Base-by-base conservation (phyloP, 1,284 basidiomycete species). In the Sporisorium graminicola region DNA sequence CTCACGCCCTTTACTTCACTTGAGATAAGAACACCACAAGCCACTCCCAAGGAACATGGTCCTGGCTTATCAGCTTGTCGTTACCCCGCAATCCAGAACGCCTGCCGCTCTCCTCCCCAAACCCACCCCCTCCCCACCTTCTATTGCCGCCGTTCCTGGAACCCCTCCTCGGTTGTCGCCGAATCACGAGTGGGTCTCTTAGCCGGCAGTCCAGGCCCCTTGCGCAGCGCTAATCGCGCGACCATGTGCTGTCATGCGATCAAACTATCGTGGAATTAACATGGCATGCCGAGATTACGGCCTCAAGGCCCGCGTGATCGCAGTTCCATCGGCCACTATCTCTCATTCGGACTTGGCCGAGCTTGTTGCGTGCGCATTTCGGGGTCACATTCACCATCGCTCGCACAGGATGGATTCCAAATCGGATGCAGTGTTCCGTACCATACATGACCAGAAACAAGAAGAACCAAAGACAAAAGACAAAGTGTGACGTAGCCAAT, bases 61-160 rank as follows among this genome's bases (percentile, higher is more conserved):
- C 5, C 1, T 5, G 31, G 35, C 65, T 62, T 67, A 67, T 67
- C 65, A 43, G 31, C 31, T 3, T 3, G 50, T 68, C n/a, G n/a
- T 20, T 68, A 62, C 59, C 65, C 65, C 65, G 65, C 65, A 61
- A 27, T 67, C 46, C 2, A n/a, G 31, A 40, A 51, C 46, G 22
- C 20, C 18, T 13, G 24, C n/a, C n/a, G 20, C 46, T 24, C 8
- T 22, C 29, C 12, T 35, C 33, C 22, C 13, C n/a, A n/a, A n/a
- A n/a, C n/a, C n/a, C n/a, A 3, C n/a, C n/a, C 62, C 42, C 46
- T 35, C 16, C 13, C 47, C 18, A n/a, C n/a, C n/a, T n/a, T n/a
- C n/a, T n/a, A n/a, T 40, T 42, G 16, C 40, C 22, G 14, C 12
- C 24, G 27, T 20, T 27, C 55, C 31, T 58, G 44, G n/a, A 16